These are phyloP conservation scores for Acarospora socialis DNA, from an alignment of 2,329 filamentous ascomycete species.

Conservation along the genomic window DNA sequence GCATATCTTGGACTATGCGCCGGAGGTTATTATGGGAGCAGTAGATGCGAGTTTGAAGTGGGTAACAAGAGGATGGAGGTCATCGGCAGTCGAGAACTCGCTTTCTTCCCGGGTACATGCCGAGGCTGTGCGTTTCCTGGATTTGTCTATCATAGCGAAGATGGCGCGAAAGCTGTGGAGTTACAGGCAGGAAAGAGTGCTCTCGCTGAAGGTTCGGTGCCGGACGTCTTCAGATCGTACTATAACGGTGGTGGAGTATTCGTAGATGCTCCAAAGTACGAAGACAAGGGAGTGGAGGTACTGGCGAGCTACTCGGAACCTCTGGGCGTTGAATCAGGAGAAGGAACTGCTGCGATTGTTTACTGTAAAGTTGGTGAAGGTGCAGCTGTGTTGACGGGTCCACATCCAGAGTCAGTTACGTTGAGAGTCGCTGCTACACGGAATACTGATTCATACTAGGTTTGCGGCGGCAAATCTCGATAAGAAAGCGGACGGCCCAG, in stretches of 20 bases:
- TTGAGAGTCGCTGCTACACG: slow-evolving; percentile 11
- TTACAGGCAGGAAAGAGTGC: slow-evolving; percentile 49
- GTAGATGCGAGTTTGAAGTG: slow-evolving; percentile 80
- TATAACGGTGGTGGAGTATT: slow-evolving; percentile 95
- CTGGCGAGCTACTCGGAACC: slow-evolving; percentile 66
- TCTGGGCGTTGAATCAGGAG: slow-evolving; percentile 61
- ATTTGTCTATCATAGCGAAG: slow-evolving; percentile 82
- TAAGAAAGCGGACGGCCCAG: slow-evolving; percentile 48
- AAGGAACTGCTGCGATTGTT: slow-evolving; percentile 62
- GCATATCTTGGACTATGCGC: slow-evolving; percentile 85
- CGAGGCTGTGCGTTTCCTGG: slow-evolving; percentile 77
- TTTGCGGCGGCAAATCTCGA: slow-evolving; percentile 71
- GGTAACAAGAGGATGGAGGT: slow-evolving; percentile 72
- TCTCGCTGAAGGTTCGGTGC: slow-evolving; percentile 40
- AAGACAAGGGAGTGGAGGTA: slow-evolving; percentile 56
- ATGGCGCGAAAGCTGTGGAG: slow-evolving; percentile 58
- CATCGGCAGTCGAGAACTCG: slow-evolving; percentile 68
- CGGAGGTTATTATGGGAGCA: slow-evolving; percentile 78
- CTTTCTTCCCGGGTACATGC: slow-evolving; percentile 76
- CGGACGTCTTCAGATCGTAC: slow-evolving; percentile 58
- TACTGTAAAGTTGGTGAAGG: slow-evolving; percentile 74
- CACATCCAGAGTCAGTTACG: slow-evolving; percentile 71
- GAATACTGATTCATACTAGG: slow-evolving; percentile 32
- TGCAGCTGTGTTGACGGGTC: slow-evolving; percentile 63
- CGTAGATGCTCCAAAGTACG: slow-evolving; percentile 55